Conservation (phyloP, 2,329 filamentous ascomycete species). For the Aspergillus calidoustus region DNA sequence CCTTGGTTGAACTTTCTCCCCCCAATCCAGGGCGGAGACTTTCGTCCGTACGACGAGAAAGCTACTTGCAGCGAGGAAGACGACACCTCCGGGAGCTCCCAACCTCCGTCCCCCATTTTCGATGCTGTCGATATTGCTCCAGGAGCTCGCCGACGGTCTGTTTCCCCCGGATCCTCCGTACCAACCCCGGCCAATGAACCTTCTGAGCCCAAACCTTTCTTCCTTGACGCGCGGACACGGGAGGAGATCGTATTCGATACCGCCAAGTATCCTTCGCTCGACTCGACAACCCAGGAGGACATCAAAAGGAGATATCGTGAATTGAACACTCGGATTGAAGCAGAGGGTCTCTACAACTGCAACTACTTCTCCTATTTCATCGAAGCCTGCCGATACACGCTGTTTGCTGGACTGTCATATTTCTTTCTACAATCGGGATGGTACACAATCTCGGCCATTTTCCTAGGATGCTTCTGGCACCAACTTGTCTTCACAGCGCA, state of each 20-base stretch:
- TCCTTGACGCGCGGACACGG: slow-evolving; percentile 73
- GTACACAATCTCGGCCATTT: slow-evolving; percentile 72
- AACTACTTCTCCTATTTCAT: slow-evolving; percentile 79
- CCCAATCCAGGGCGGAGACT: slow-evolving; percentile 87
- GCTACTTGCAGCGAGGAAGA: slow-evolving; percentile 37
- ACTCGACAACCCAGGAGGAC: slow-evolving; percentile 71
- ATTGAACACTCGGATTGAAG: slow-evolving; percentile 71
- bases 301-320: slow-evolving; percentile 83
- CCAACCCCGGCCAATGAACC: slow-evolving; percentile 32
- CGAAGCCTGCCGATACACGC: slow-evolving; percentile 73
- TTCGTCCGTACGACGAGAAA: slow-evolving; percentile 60
- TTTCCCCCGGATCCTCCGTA: slow-evolving; percentile 34
- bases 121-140: slow-evolving; percentile 54
- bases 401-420: slow-evolving; percentile 68
- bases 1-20: slow-evolving; percentile 86
- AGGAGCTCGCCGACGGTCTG: slow-evolving; percentile 40
- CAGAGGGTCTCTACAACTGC: slow-evolving; percentile 80
- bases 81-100: slow-evolving; percentile 59
- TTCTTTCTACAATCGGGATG: slow-evolving; percentile 65
- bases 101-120: slow-evolving; percentile 62
- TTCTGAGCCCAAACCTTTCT: slow-evolving; percentile 56
- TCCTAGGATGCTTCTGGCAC: slow-evolving; percentile 87
- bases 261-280: slow-evolving; percentile 78
- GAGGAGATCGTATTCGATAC: slow-evolving; percentile 77
- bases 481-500: slow-evolving; percentile 93